These are phyloP conservation scores for Epichloe gansuensis DNA, from an alignment of 2,329 filamentous ascomycete species.

Conservation along the genomic window DNA sequence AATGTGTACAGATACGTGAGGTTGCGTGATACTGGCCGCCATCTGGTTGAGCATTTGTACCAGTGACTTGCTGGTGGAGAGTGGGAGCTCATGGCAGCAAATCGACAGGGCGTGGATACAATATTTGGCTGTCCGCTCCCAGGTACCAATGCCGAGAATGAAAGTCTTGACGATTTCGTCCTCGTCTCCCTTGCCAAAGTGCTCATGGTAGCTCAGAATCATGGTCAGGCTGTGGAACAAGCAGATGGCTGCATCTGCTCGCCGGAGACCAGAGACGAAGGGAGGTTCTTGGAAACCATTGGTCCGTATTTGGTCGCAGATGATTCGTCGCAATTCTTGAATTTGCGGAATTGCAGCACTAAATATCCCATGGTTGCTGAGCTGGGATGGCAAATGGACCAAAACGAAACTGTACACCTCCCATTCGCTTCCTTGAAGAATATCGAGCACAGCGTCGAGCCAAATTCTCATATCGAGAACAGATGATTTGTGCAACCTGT, in stretches of 20 bases:
- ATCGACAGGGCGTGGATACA: slow-evolving; percentile 93
- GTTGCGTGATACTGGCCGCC: slow-evolving; percentile 90
- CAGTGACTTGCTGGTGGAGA: slow-evolving; percentile 74
- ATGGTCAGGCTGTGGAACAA: slow-evolving; percentile 79
- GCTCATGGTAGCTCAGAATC: slow-evolving; percentile 78
- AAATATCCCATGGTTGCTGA: slow-evolving; percentile 84
- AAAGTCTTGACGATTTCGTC: slow-evolving; percentile 85
- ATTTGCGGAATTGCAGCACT: slow-evolving; percentile 61
- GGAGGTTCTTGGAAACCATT: slow-evolving; percentile 76
- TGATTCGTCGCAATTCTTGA: slow-evolving; percentile 57
- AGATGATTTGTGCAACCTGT: slow-evolving; percentile 20
- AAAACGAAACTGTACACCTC: slow-evolving; percentile 86
- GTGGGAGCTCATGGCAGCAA: slow-evolving; percentile 86
- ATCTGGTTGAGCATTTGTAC: slow-evolving; percentile 84
- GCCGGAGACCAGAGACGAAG: slow-evolving; percentile 63
- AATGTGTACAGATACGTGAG: slow-evolving; percentile 85
- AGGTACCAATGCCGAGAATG: slow-evolving; percentile 69
- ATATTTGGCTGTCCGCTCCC: slow-evolving; percentile 77
- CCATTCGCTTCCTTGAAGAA: slow-evolving; percentile 73
- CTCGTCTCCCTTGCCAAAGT: slow-evolving; percentile 74
- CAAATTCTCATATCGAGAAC: slow-evolving; percentile 52
- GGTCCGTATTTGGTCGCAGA: slow-evolving; percentile 74
- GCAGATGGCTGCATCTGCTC: slow-evolving; percentile 79
- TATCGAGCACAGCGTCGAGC: slow-evolving; percentile 63
- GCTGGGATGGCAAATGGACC: slow-evolving; percentile 72